A percentile compares a stretch with the other conserved stretches of the same genome.
Evolutionary conservation across 768 basidiomycete species (phyloP).

Genomic region (Phaffia tasmanica): DNA sequence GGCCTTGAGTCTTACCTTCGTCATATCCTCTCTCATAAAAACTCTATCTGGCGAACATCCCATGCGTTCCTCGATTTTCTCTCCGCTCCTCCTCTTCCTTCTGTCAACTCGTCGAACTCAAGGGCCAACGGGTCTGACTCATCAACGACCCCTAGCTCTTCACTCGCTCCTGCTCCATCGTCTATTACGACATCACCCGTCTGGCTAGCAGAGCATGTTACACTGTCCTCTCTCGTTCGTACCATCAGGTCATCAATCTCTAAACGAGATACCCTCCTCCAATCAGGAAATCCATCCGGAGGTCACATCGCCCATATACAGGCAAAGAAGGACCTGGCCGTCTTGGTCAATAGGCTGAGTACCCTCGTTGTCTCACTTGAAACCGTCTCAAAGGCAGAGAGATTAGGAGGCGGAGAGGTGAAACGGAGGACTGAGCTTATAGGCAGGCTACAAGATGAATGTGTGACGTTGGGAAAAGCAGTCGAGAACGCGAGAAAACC

Average conservation of each 20-base stretch:
- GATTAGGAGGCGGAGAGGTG: conserved; percentile 84
- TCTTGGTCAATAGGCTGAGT: conserved; percentile 48
- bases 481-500: conserved; percentile 28
- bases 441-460: conserved; percentile 71
- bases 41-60: conserved; percentile 68
- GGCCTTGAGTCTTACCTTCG: conserved; percentile 78
- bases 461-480: conserved; percentile 15
- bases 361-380: conserved; percentile 55
- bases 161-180: conserved; percentile 32
- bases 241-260: conserved; percentile 76
- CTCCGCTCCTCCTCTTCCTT: conserved; percentile 51
- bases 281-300: conserved; percentile 8
- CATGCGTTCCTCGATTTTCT: conserved; percentile 78
- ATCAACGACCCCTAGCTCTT: conserved; percentile 27
- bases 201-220: conserved; percentile 83
- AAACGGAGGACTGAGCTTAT: conserved; percentile 81
- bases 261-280: conserved; percentile 56
- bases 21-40: conserved; percentile 68
- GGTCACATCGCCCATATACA: conserved; percentile 54
- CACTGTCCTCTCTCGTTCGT: conserved; percentile 63
- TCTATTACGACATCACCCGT: conserved; percentile 34
- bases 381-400: conserved; percentile 40
- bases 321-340: conserved; percentile 32
- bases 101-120: background rate
- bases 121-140: conserved; percentile 6